Conservation (phyloP, 2,329 filamentous ascomycete genomes). For the Dothidotthia symphoricarpi region DNA sequence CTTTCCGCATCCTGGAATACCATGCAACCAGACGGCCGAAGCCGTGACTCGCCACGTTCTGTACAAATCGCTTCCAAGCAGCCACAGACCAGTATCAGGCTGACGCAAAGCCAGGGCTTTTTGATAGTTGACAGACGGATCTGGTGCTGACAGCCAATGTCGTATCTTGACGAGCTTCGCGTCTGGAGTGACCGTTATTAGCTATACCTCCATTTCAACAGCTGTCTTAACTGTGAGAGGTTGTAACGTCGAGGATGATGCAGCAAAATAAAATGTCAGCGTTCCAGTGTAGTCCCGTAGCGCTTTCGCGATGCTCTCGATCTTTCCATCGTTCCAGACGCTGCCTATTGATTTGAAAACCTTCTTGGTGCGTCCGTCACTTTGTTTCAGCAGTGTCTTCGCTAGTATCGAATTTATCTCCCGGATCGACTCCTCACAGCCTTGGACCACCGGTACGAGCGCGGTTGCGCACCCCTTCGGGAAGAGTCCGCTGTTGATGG, state of each 20-base stretch:
- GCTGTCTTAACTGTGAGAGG: too few relatives aligned
- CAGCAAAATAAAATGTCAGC: too few relatives aligned
- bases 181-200: too few relatives aligned
- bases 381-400: slow-evolving; percentile 9
- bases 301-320: too few relatives aligned
- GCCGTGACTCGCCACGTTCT: slow-evolving; percentile 3
- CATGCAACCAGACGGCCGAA: slow-evolving; percentile 5
- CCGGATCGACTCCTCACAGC: slow-evolving; percentile 11
- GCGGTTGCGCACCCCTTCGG: slow-evolving; percentile 2
- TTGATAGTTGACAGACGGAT: slow-evolving; percentile 35
- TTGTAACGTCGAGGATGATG: too few relatives aligned
- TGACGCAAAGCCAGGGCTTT: slow-evolving; percentile 12
- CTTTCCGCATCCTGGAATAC: slow-evolving; percentile 11
- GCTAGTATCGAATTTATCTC: slow-evolving; percentile 12
- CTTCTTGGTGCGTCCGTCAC: slow-evolving; percentile 1
- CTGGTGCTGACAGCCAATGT: slow-evolving; percentile 36
- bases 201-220: too few relatives aligned
- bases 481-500: slow-evolving; percentile 5
- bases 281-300: too few relatives aligned
- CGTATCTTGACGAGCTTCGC: slow-evolving; percentile 4
- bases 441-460: slow-evolving; percentile 10
- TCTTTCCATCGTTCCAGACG: too few relatives aligned
- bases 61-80: slow-evolving; percentile 9
- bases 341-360: too few relatives aligned
- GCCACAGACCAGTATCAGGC: slow-evolving; percentile 15